Evolutionary conservation across 2,329 filamentous ascomycete species (phyloP).

Genomic region (Fusarium sp.): DNA sequence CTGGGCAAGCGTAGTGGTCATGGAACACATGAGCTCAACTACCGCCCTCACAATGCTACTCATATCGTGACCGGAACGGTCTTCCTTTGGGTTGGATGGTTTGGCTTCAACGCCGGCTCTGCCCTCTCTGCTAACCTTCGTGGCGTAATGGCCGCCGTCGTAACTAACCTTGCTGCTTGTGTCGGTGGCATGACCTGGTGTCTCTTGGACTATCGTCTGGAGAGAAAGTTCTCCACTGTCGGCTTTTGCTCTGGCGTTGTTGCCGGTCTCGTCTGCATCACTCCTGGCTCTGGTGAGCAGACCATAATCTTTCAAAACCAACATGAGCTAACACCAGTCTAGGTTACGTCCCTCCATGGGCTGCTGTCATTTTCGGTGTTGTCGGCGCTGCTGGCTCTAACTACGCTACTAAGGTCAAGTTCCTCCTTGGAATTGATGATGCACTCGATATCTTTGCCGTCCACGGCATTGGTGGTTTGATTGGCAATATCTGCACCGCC

Average conservation of each 20-base stretch:
- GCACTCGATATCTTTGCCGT: conserved; percentile 91
- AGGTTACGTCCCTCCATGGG: conserved; percentile 84
- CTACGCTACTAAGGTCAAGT: conserved; percentile 92
- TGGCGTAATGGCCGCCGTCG: conserved; percentile 86
- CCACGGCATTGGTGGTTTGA: conserved; percentile 80
- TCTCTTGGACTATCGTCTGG: conserved; percentile 86
- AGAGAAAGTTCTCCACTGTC: conserved; percentile 92
- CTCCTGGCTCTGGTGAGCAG: conserved; percentile 78
- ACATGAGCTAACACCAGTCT: conserved; percentile 17
- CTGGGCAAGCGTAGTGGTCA: conserved; percentile 87
- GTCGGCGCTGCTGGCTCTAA: conserved; percentile 83
- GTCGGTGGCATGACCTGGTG: conserved; percentile 92
- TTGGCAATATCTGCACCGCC: conserved; percentile 82
- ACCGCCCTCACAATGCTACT: conserved; percentile 91
- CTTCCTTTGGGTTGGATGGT: conserved; percentile 96
- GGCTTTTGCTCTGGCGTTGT: conserved; percentile 94
- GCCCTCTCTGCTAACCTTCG: conserved; percentile 85
- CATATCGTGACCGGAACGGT: conserved; percentile 93
- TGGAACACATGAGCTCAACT: conserved; percentile 89
- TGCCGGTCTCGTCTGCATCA: conserved; percentile 88
- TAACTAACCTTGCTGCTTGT: conserved; percentile 87
- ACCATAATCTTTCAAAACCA: not conserved
- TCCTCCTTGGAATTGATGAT: conserved; percentile 82
- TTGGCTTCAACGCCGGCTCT: conserved; percentile 92
- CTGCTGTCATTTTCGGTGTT: conserved; percentile 82